Evolutionary conservation across 2,329 filamentous ascomycete genomes (phyloP).

Genomic region (Fusarium piperis): DNA sequence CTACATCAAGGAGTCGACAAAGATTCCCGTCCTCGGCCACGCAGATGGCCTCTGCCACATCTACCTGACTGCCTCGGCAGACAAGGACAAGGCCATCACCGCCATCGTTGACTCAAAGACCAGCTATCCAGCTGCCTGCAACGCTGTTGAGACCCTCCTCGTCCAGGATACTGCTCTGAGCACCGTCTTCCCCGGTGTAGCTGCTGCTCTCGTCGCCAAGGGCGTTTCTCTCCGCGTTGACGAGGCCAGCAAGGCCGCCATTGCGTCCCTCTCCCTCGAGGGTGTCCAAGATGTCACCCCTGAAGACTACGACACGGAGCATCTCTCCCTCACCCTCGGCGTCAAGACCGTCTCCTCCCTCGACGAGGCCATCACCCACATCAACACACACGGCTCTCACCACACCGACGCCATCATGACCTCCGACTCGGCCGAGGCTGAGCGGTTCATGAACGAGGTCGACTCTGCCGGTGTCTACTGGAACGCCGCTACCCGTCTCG

Average conservation of each 20-base stretch:
- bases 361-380: conserved; percentile 81
- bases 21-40: conserved; percentile 95
- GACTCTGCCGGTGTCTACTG: conserved; percentile 95
- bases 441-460: conserved; percentile 84
- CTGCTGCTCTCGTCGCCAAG: conserved; percentile 76
- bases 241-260: conserved; percentile 68
- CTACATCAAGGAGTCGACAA: conserved; percentile 89
- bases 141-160: conserved; percentile 90
- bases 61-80: conserved; percentile 84
- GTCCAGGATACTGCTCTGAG: conserved; percentile 77
- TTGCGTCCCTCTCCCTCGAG: conserved; percentile 57
- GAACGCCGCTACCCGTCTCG: conserved; percentile 95
- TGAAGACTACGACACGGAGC: conserved; percentile 87
- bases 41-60: conserved; percentile 92
- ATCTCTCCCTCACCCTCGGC: conserved; percentile 84
- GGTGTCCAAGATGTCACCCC: conserved; percentile 73
- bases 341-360: conserved; percentile 79
- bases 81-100: conserved; percentile 74
- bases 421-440: conserved; percentile 70
- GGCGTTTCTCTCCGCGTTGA: conserved; percentile 90
- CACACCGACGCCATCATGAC: conserved; percentile 96
- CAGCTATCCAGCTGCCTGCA: conserved; percentile 94
- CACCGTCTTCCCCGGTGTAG: conserved; percentile 75
- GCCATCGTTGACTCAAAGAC: conserved; percentile 93
- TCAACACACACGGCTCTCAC: conserved; percentile 91